A percentile compares a stretch with the other conserved stretches of the same genome.
phyloP scores from a whole-genome alignment of 164 flowering plant species.

The Berberis vulgaris region DNA sequence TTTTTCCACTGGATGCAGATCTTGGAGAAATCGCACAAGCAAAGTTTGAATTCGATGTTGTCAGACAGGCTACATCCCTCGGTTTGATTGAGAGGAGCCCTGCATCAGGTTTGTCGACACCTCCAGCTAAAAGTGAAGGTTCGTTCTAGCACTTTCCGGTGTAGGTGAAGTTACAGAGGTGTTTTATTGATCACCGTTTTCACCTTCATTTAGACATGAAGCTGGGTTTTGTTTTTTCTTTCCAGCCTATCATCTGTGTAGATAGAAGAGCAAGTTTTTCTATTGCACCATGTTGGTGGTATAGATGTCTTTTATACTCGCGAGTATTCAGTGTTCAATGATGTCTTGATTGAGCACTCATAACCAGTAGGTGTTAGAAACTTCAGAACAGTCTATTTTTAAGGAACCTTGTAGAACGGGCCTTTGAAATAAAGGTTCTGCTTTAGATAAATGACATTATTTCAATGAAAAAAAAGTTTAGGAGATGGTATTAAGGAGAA shows the following conservation, averaged over 20 bases:
- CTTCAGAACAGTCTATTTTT: too few relatives aligned
- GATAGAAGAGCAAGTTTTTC: background rate
- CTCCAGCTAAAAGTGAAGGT: background rate
- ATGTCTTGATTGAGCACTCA: too few relatives aligned
- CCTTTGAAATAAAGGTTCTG: too few relatives aligned
- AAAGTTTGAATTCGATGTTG: constrained; percentile 69
- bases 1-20: constrained; percentile 28
- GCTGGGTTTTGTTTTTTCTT: constrained; percentile 1
- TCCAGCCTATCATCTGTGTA: background rate
- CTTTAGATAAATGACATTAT: too few relatives aligned
- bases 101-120: constrained; percentile 13
- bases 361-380: too few relatives aligned
- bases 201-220: background rate
- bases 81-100: constrained; percentile 46
- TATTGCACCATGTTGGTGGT: too few relatives aligned
- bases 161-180: too few relatives aligned
- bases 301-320: too few relatives aligned
- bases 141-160: background rate
- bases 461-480: too few relatives aligned
- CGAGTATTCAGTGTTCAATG: too few relatives aligned
- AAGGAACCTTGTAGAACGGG: too few relatives aligned
- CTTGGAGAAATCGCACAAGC: constrained; percentile 67
- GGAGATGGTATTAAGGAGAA: too few relatives aligned
- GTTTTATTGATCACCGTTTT: background rate
- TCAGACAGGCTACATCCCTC: constrained; percentile 47